Evolutionary conservation across 2,329 filamentous ascomycete genomes (phyloP), one percentile per base, ranked within the genome.

Genomic region (Cryphonectria nitschkei): DNA sequence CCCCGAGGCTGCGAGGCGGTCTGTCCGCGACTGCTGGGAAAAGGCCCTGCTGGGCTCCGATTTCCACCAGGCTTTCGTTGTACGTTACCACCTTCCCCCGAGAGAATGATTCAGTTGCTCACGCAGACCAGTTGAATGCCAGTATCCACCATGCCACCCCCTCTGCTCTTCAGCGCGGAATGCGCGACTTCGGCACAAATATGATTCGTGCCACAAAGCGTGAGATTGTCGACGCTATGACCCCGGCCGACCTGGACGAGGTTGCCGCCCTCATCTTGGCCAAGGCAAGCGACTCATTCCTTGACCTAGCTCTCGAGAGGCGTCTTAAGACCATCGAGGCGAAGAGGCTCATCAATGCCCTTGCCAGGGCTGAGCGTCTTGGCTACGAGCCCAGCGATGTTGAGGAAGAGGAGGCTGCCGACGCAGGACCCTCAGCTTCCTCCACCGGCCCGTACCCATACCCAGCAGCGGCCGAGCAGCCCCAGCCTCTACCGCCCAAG

Each of bases 281-380:
- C 64, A 85, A 83, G 67, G 83, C 82, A 19, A 86, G 85, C 73
- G 78, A 84, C 43, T 70, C 73, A 0, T 88, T 89, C 68, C 80
- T 89, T 1, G 87, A 89, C 75, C 82, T 80, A 68, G 86, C 83
- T 3, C 75, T 89, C n/a, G 83, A 84, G 26, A 80, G 78, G 68
- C 84, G 87, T 0, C 80, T 89, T 3, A 81, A 82, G 62, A 87
- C 85, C 1, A 89, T 89, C 67, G 82, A 83, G 13, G 86, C 86
- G 0, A 83, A 85, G 37, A 82, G 84, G 19, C 81, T 89, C 3
- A 84, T 89, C 68, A 88, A 89, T 70, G 85, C 86, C 19, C 81
- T 89, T 29, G 87, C 87, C 1, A 81, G 84, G 50, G 86, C 87
- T 1, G 86, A 88, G 74, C 85, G 88, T 2, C 82, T 89, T 0